These are phyloP conservation scores for Citrullus colocynthis DNA, from an alignment of 306 rosid genomes.

Conservation along the genomic window DNA sequence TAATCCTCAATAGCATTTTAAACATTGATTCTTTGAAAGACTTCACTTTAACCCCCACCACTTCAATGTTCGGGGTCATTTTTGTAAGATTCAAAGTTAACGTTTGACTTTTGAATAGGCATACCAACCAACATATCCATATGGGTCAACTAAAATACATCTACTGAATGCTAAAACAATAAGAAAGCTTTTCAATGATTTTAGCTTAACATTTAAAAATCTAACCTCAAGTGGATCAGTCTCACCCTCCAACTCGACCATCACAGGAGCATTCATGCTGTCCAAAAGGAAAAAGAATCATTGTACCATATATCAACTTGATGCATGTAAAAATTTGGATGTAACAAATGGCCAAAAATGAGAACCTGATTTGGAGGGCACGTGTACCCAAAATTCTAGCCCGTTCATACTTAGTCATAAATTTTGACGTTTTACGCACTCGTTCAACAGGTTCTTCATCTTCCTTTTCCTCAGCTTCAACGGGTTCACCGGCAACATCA, in stretches of 20 bases:
- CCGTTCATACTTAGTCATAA: conserved; percentile 89
- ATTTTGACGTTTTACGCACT: conserved; percentile 69
- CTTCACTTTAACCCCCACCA: not conserved
- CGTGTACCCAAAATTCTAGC: conserved; percentile 93
- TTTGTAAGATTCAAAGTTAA: not conserved
- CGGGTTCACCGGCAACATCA: conserved; percentile 36
- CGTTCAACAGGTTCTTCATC: conserved; percentile 32
- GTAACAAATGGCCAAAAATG: not conserved
- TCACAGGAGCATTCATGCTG: conserved; percentile 98
- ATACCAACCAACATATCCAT: not conserved
- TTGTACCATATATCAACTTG: not conserved
- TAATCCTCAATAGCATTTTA: too few relatives aligned
- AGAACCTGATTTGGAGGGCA: conserved; percentile 88
- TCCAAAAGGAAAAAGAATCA: conserved; percentile 7
- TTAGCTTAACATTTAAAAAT: not conserved
- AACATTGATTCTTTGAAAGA: too few relatives aligned
- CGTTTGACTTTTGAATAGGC: not conserved
- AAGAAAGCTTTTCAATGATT: not conserved
- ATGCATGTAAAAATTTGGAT: not conserved
- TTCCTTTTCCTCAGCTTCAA: conserved; percentile 56
- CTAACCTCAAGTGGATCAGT: conserved; percentile 92
- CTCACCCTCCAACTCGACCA: conserved; percentile 95
- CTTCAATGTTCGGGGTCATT: not conserved
- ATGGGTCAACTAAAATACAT: not conserved
- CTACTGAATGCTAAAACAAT: not conserved